phyloP scores from a whole-genome alignment of 768 basidiomycete species.

The Glaciozyma martinii region DNA sequence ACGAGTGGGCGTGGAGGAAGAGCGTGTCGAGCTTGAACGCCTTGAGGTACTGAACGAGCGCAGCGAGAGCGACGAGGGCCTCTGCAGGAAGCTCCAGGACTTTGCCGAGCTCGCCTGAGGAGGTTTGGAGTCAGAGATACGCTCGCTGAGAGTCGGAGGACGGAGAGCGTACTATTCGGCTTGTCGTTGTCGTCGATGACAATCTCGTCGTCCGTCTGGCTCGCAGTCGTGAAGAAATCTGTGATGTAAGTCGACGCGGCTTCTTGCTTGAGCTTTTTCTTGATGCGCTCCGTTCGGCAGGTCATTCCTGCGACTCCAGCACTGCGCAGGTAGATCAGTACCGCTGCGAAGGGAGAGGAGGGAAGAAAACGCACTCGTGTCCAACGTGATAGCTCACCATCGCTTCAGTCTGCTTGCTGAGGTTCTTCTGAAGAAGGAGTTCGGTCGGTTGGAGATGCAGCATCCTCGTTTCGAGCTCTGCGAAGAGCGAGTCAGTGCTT shows the following conservation, averaged over 20 bases:
- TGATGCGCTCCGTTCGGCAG: slow-evolving; percentile 20
- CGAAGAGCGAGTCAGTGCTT: slow-evolving; percentile 28
- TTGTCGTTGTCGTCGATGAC: slow-evolving; percentile 41
- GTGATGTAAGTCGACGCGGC: slow-evolving; percentile 10
- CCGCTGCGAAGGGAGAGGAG: slow-evolving; percentile 46
- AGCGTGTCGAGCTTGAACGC: slow-evolving; percentile 70
- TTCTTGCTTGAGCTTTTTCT: slow-evolving; percentile 4
- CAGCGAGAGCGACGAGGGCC: slow-evolving; percentile 58
- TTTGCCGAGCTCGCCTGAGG: slow-evolving; percentile 41
- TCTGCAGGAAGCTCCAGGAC: slow-evolving; percentile 57
- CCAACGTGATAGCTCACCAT: slow-evolving; percentile 59
- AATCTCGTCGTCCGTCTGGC: slow-evolving; percentile 19
- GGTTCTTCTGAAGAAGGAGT: slow-evolving; percentile 43
- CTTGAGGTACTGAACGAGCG: slow-evolving; percentile 59
- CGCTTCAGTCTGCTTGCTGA: slow-evolving; percentile 64
- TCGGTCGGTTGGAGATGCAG: slow-evolving; percentile 77
- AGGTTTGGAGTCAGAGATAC: background rate
- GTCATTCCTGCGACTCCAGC: slow-evolving; percentile 5
- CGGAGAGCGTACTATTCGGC: background rate
- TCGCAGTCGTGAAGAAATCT: slow-evolving; percentile 12
- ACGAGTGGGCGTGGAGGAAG: slow-evolving; percentile 43
- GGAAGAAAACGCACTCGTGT: slow-evolving; percentile 3
- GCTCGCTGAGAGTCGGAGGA: background rate
- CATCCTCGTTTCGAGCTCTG: slow-evolving; percentile 86
- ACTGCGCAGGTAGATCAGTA: slow-evolving; percentile 31